These are phyloP conservation scores for Sporothrix curviconia DNA, from an alignment of 2,329 filamentous ascomycete species.

Conservation along the genomic window DNA sequence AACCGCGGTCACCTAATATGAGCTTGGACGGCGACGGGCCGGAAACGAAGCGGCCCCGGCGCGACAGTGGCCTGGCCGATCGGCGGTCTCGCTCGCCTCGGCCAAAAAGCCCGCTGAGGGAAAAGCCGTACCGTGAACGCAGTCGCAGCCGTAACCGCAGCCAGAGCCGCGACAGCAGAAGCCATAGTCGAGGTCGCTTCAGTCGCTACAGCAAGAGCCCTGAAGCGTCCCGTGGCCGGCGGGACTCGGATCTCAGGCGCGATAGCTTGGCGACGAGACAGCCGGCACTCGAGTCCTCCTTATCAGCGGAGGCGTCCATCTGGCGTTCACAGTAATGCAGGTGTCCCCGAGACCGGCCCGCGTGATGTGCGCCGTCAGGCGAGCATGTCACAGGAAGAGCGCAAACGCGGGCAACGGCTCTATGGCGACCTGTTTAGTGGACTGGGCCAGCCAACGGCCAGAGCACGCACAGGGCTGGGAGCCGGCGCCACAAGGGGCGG, in stretches of 20 bases:
- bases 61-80: background rate
- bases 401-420: constrained; percentile 73
- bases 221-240: background rate
- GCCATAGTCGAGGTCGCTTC: background rate
- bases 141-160: background rate
- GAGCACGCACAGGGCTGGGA: constrained; percentile 65
- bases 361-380: constrained; percentile 13
- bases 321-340: background rate
- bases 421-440: constrained; percentile 78
- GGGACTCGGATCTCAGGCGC: no score
- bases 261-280: no score
- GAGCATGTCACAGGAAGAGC: constrained; percentile 61
- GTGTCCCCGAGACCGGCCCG: background rate
- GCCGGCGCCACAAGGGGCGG: constrained; percentile 39
- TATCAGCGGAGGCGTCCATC: background rate
- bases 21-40: background rate
- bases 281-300: background rate
- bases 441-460: constrained; percentile 61
- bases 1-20: background rate
- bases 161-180: no score
- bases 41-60: background rate
- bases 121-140: background rate
- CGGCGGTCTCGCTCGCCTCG: background rate
- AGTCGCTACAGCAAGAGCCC: background rate
- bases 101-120: background rate